These are phyloP conservation scores for Holtermannia corniformis DNA, from an alignment of 768 basidiomycete genomes.

Conservation along the genomic window DNA sequence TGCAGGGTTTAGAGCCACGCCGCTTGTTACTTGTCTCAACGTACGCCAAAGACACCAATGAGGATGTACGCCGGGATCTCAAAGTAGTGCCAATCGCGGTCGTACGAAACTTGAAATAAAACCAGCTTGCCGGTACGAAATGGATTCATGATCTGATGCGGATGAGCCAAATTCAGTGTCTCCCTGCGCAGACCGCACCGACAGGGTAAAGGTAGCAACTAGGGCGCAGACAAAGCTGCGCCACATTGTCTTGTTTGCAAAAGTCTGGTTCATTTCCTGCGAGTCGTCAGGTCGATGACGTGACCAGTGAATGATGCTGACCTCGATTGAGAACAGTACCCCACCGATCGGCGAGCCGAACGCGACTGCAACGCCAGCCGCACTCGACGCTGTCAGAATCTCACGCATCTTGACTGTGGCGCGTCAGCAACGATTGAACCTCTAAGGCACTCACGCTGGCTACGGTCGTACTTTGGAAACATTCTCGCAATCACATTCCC, in stretches of 20 bases:
- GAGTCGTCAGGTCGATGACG: background rate
- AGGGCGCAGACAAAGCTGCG: constrained; percentile 93
- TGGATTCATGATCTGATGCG: constrained; percentile 81
- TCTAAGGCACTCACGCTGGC: constrained; percentile 57
- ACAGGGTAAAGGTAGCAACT: constrained; percentile 88
- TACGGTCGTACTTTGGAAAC: constrained; percentile 71
- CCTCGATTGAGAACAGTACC: constrained; percentile 95
- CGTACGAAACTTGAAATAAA: constrained; percentile 94
- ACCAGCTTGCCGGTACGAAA: constrained; percentile 97
- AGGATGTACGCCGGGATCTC: constrained; percentile 94
- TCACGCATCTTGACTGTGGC: constrained; percentile 57
- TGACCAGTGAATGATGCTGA: constrained; percentile 33
- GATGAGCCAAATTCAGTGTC: constrained; percentile 4
- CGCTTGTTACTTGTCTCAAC: constrained; percentile 20
- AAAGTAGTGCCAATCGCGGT: constrained; percentile 97
- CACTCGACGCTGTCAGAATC: constrained; percentile 86
- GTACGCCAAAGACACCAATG: constrained; percentile 88
- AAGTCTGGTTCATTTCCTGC: constrained; percentile 96
- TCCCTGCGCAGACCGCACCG: constrained; percentile 51
- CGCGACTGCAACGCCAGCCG: constrained; percentile 95
- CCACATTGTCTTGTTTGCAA: constrained; percentile 99
- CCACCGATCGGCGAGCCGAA: constrained; percentile 98
- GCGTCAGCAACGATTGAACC: constrained; percentile 8
- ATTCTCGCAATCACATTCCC: constrained; percentile 79
- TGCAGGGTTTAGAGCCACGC: constrained; percentile 38